Evolutionary conservation across 2,329 filamentous ascomycete genomes (phyloP), one percentile per base, ranked within the genome.

Genomic region (Fonsecaea nubica): DNA sequence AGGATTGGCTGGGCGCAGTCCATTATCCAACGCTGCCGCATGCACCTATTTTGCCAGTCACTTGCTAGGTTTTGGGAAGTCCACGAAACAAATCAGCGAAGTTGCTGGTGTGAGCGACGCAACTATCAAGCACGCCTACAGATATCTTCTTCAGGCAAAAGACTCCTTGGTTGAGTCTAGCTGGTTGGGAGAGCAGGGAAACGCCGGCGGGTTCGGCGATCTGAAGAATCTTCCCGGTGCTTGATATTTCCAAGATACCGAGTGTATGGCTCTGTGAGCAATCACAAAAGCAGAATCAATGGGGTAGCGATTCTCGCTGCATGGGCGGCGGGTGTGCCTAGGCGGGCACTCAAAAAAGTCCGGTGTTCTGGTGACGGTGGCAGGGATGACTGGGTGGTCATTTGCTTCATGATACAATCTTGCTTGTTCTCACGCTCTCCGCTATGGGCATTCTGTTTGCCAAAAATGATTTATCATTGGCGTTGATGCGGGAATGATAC

Each of bases 21-120:
- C 95, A 21, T 84, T 99, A 57, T 97, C 94, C 1, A 92, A 96
- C 68, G 94, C 96, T 6, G 94, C 93, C 18, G 93, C 95, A 36
- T 96, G 93, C 78, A 97, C 99, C 78, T 99, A 95, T 83, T 95
- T 98, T 88, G 91, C 94, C 3, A 93, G 92, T 35, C 89, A 94
- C 75, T 85, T 98, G 42, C 90, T 97, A 81, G 91, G 90, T 63
- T 87, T 95, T 72, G 84, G 88, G 21, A 91, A 91, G 74, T 84
- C 87, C 6, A 90, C 92, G n/a, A 93, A 93, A 78, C 91, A 96
- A 68, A 97, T 99, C 73, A 91, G 92, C 4, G 79, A 80, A 30
- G 90, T 95, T 18, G 92, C 92, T 0, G 92, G 92, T 71, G 95
- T 99, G 33, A 97, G 93, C 77, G 96, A 99, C 76, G 93, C 95